These are phyloP conservation scores for Cytospora piceae DNA, from an alignment of 2,329 filamentous ascomycete genomes.

Conservation along the genomic window DNA sequence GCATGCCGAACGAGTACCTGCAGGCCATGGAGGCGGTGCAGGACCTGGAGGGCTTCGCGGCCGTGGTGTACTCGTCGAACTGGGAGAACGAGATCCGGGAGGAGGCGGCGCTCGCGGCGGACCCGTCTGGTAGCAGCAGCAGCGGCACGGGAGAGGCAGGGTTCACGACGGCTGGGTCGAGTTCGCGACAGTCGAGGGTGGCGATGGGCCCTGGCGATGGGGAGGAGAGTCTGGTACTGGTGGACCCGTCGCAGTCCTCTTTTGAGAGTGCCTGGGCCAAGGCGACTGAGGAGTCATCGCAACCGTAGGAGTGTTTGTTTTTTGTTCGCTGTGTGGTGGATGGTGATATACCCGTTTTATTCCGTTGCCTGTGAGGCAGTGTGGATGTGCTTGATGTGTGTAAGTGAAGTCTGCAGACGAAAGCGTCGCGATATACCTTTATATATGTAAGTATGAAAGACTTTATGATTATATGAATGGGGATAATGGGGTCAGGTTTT, in stretches of 20 bases:
- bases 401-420: not conserved
- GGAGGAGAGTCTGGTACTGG: slow-evolving; percentile 59
- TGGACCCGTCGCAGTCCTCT: slow-evolving; percentile 49
- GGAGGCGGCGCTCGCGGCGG: slow-evolving; percentile 47
- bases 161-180: slow-evolving; percentile 21
- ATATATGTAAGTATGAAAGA: not conserved
- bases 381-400: slow-evolving; percentile 2
- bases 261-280: slow-evolving; percentile 75
- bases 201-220: slow-evolving; percentile 35
- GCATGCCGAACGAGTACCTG: slow-evolving; percentile 70
- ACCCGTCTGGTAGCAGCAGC: slow-evolving; percentile 21
- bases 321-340: not conserved
- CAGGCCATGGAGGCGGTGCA: slow-evolving; percentile 75
- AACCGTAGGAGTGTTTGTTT: not conserved
- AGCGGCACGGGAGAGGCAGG: not conserved
- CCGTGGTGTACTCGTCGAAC: slow-evolving; percentile 86
- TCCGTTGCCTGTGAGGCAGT: not conserved
- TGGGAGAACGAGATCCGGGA: slow-evolving; percentile 69
- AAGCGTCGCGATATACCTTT: slow-evolving; percentile 5
- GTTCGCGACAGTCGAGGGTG: slow-evolving; percentile 33
- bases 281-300: slow-evolving; percentile 50
- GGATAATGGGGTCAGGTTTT: not conserved
- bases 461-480: slow-evolving; percentile 17
- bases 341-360: slow-evolving; percentile 21
- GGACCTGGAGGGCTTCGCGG: slow-evolving; percentile 81